A percentile compares a stretch with the other conserved stretches of the same genome.
phyloP scores from a whole-genome alignment of 768 basidiomycete species.

The Dacryopinax spathularia region DNA sequence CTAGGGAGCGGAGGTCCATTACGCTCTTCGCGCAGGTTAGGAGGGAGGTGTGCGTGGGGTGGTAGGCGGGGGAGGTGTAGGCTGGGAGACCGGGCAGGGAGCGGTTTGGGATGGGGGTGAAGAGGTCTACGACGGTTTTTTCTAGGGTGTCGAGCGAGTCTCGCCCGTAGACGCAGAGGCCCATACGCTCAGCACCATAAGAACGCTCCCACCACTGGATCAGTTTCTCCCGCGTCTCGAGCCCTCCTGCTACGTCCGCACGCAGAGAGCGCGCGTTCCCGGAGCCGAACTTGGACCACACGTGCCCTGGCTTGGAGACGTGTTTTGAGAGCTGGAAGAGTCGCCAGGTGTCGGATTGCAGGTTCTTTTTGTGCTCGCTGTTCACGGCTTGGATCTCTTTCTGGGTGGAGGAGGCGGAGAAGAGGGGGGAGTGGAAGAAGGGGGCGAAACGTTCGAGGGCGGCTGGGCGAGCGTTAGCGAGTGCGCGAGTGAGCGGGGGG shows the following conservation, averaged over 20 bases:
- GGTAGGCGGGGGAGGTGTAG: slow-evolving; percentile 15
- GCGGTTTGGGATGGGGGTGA: slow-evolving; percentile 58
- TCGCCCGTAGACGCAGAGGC: slow-evolving; percentile 18
- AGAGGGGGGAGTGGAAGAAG: slow-evolving; percentile 91
- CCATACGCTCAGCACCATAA: slow-evolving; percentile 26
- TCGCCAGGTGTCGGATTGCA: slow-evolving; percentile 82
- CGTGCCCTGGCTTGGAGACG: slow-evolving; percentile 61
- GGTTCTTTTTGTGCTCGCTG: slow-evolving; percentile 94
- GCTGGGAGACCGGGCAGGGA: slow-evolving; percentile 22
- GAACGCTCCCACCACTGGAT: slow-evolving; percentile 26
- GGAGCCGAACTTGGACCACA: slow-evolving; percentile 84
- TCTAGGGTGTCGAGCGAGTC: slow-evolving; percentile 65
- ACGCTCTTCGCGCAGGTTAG: slow-evolving; percentile 60
- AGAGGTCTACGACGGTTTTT: slow-evolving; percentile 44
- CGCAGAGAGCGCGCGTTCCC: slow-evolving; percentile 40
- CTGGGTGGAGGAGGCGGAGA: slow-evolving; percentile 67
- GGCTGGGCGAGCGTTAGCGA: slow-evolving; percentile 4
- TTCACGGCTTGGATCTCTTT: slow-evolving; percentile 92
- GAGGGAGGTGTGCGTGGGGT: slow-evolving; percentile 8
- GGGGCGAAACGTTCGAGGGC: slow-evolving; percentile 25
- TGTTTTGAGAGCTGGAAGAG: slow-evolving; percentile 88
- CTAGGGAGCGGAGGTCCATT: slow-evolving; percentile 71
- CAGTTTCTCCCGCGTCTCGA: slow-evolving; percentile 21
- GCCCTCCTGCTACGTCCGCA: slow-evolving; percentile 16
- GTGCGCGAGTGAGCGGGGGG: too few relatives aligned